Evolutionary conservation across 2,329 filamentous ascomycete genomes (phyloP).

Genomic region (Penicillium psychrosexuale): DNA sequence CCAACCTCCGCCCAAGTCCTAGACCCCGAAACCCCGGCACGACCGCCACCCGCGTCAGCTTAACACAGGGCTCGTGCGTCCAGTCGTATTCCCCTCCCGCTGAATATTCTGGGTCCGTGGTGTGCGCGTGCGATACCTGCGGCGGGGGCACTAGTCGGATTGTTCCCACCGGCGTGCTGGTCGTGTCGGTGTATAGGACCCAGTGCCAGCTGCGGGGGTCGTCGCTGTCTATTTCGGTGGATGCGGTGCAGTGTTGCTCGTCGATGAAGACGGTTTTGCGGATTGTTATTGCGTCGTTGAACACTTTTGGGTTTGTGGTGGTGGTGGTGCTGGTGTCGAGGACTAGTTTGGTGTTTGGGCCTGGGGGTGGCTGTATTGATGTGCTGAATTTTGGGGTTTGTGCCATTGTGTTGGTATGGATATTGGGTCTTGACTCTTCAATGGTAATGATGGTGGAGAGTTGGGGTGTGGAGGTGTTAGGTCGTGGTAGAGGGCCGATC

Average conservation of each 20-base stretch:
- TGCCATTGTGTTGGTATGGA: conserved; percentile 5
- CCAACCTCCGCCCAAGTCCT: conserved; percentile 63
- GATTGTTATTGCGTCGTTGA: conserved; percentile 59
- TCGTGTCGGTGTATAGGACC: conserved; percentile 68
- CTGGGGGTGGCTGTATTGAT: conserved; percentile 27
- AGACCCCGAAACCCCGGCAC: conserved; percentile 62
- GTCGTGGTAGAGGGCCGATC: background rate
- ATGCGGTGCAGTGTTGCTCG: conserved; percentile 56
- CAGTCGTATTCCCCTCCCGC: conserved; percentile 40
- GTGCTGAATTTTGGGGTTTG: conserved; percentile 8
- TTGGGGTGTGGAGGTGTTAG: background rate
- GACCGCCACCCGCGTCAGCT: conserved; percentile 75
- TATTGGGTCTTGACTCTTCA: background rate
- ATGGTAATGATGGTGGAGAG: background rate
- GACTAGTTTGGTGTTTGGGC: conserved; percentile 11
- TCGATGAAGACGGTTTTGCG: conserved; percentile 57
- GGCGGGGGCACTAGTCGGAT: conserved; percentile 80
- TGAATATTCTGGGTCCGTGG: conserved; percentile 21
- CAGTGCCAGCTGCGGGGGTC: conserved; percentile 79
- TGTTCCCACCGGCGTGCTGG: conserved; percentile 62
- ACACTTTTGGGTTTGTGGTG: conserved; percentile 48
- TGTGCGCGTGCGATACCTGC: conserved; percentile 58
- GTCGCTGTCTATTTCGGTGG: conserved; percentile 76
- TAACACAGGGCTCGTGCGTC: conserved; percentile 71
- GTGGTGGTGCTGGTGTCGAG: conserved; percentile 20